Base-by-base conservation (phyloP, 1,139 yeast genomes). In the Scheffersomyces cryptocercus region DNA sequence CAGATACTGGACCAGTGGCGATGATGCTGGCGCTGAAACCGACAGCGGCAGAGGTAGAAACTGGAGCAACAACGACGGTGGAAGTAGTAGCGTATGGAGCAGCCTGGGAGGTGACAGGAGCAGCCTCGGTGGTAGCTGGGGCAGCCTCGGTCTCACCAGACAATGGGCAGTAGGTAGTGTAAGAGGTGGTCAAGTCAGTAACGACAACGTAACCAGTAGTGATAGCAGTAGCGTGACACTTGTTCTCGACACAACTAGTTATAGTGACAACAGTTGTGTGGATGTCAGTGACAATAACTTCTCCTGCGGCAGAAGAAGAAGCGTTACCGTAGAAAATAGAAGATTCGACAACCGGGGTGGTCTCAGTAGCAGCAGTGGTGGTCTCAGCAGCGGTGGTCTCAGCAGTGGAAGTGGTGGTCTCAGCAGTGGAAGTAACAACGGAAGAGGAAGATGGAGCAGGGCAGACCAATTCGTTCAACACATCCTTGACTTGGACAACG, bases 231-330 rank as follows among this genome's bases (percentile, higher is more conserved):
- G 31, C 41, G 20, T 33, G 33, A 36, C 45, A 43, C 30, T 31
- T 32, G 37, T 41, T 31, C 28, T 44, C 41, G 13, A 26, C 26
- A 28, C 46, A 43, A 7, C 32, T 20, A 44, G 65, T 59, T 28
- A 60, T 54, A 36, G 57, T 52, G 35, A 54, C 51, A 10, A 58
- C 44, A 44, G 62, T 59, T 13, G 62, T 51, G 29, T 42, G 45
- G 16, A 54, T 42, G 34, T 49, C 57, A 35, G 50, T 44, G 16
- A 44, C 47, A 24, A 51, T 46, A 31, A 45, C 49, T 39, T 47
- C 43, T 30, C 42, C 49, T 33, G 55, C 38, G 30, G 48, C 52
- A 37, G 50, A 33, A 37, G 50, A 29, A 31, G 35, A 14, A n/a
- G 35, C 15, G 35, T 31, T 31, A 5, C 20, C 35, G 35, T 31